These are phyloP conservation scores for Neurospora sp. DNA, from an alignment of 495 filamentous ascomycete species.

Conservation along the genomic window DNA sequence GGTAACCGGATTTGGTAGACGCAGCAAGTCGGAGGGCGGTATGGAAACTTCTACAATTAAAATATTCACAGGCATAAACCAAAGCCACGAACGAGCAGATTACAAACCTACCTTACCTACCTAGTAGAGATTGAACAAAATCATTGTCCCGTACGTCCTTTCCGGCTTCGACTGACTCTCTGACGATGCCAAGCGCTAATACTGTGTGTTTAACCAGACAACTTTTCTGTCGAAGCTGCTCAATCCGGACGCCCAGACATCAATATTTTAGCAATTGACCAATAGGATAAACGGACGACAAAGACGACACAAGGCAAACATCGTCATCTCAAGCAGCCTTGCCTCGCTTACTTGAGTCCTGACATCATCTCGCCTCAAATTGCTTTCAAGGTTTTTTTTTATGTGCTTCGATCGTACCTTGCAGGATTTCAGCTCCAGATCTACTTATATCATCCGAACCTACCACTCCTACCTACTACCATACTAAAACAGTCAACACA, in stretches of 20 bases:
- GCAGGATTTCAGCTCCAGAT: background rate
- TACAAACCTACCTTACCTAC: background rate
- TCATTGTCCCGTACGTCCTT: background rate
- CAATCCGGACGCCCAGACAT: background rate
- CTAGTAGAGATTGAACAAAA: background rate
- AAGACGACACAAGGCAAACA: background rate
- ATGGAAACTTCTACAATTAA: background rate
- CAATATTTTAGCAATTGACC: background rate
- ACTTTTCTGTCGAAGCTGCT: background rate
- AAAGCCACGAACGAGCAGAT: background rate
- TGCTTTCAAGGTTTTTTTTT: background rate
- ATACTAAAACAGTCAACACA: background rate
- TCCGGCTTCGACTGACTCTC: too few relatives aligned
- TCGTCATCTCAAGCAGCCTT: background rate
- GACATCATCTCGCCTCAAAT: constrained; percentile 5
- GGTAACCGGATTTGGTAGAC: too few relatives aligned
- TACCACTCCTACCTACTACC: background rate
- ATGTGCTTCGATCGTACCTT: background rate
- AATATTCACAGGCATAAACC: background rate
- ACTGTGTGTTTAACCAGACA: background rate
- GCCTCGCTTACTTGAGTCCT: background rate
- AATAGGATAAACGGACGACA: background rate
- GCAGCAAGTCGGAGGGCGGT: background rate
- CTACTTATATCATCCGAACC: background rate
- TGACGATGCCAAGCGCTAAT: background rate